Conservation (phyloP, 1,139 yeast species). For the Pichia norvegensis region DNA sequence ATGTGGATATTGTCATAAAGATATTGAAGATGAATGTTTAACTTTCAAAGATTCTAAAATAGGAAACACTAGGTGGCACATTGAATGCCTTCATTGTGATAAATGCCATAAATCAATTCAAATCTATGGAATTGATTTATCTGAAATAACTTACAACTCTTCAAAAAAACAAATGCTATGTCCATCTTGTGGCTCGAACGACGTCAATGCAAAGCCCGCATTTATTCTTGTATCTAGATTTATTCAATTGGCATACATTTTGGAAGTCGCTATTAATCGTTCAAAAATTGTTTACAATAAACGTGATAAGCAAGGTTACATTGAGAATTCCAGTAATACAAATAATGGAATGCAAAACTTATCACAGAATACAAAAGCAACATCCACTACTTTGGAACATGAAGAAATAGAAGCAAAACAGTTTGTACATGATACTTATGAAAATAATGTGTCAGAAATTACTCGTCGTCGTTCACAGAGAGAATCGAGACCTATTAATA, state of each 20-base stretch:
- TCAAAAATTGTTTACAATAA: conserved; percentile 37
- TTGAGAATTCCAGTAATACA: conserved; percentile 1
- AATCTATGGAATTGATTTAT: conserved; percentile 18
- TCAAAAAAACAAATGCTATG: conserved; percentile 42
- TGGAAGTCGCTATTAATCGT: conserved; percentile 78
- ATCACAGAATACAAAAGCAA: neutral
- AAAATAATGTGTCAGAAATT: conserved; percentile 51
- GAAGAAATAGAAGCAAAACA: neutral
- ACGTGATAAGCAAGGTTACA: conserved; percentile 8
- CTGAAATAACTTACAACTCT: conserved; percentile 38
- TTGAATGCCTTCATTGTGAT: conserved; percentile 60
- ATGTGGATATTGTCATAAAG: conserved; percentile 61
- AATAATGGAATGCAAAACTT: neutral
- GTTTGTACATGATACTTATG: conserved; percentile 16
- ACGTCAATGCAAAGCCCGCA: conserved; percentile 43
- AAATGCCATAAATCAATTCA: conserved; percentile 35
- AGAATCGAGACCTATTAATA: conserved; percentile 45
- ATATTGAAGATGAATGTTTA: conserved; percentile 78
- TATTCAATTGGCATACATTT: conserved; percentile 63
- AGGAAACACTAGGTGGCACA: conserved; percentile 68
- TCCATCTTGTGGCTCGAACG: conserved; percentile 46
- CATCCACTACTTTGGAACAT: neutral
- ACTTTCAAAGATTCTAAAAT: conserved; percentile 32
- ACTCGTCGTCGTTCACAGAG: conserved; percentile 69
- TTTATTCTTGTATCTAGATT: conserved; percentile 62